Percentiles rank a stretch among this genome's conserved stretches.
Conservation (phyloP, 371 early-diverging fungal species). For the Umbelopsis sp. region DNA sequence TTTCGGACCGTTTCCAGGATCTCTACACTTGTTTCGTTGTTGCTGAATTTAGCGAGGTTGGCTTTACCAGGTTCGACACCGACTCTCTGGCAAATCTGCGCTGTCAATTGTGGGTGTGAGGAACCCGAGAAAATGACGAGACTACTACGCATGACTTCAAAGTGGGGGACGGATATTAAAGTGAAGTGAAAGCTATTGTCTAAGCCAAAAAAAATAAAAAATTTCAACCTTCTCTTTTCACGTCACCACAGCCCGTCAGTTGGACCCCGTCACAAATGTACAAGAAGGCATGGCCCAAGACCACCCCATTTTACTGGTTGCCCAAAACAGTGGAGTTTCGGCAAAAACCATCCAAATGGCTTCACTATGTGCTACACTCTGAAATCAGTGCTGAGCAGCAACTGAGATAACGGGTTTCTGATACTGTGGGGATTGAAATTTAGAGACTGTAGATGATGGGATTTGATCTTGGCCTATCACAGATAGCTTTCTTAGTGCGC, state of each 20-base stretch:
- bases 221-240: background rate
- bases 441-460: too few relatives aligned
- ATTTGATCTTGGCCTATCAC: too few relatives aligned
- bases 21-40: conserved; percentile 88
- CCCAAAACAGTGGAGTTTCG: background rate
- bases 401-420: too few relatives aligned
- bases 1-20: conserved; percentile 89
- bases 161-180: background rate
- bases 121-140: conserved; percentile 67
- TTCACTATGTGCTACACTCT: too few relatives aligned
- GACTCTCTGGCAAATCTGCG: conserved; percentile 81
- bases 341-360: too few relatives aligned
- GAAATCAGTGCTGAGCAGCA: too few relatives aligned
- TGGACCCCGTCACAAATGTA: background rate
- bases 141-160: conserved; percentile 32
- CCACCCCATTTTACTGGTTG: too few relatives aligned
- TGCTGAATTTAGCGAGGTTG: conserved; percentile 75
- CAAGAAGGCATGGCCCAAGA: background rate
- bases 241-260: background rate
- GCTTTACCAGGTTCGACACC: conserved; percentile 63
- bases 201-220: background rate
- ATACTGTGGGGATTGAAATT: too few relatives aligned
- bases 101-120: conserved; percentile 83
- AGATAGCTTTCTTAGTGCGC: too few relatives aligned
- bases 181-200: background rate